Evolutionary conservation across 192 early-diverging fungal genomes (phyloP), one percentile per base, ranked within the genome.

Genomic region (Backusella parvicylindrica): DNA sequence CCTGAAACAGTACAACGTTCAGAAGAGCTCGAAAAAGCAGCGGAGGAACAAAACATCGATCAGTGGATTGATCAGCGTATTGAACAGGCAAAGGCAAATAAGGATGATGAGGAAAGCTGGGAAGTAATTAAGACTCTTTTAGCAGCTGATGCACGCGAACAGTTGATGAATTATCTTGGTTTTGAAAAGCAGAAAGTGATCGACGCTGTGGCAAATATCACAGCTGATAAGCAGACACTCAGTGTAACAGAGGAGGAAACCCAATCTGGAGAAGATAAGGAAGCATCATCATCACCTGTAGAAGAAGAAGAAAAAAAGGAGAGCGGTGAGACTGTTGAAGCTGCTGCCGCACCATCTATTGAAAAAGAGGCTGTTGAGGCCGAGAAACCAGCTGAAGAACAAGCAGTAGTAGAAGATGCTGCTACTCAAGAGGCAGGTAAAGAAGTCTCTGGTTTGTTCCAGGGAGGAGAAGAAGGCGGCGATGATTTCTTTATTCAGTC

Each of bases 91-190:
- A 36, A 37, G 33, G 32, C 81, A 53, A 70, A 80, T 53, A 18
- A 70, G 73, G 72, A 65, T 32, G 40, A 75, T 74, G 78, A 70
- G 60, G 85, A 87, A 33, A 85, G 85, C 70, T 98, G 96, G 95
- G 84, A 89, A 65, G 92, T 97, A 38, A 82, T 99, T 77, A 88
- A 90, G 68, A 88, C 94, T 0, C 84, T 99, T 77, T 94, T 97
- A 68, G 92, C 93, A 30, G 85, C 86, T 18, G 87, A 92, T 71
- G 90, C 92, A 18, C 88, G 94, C 26, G 94, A 94, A 50, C 88
- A 94, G 70, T 83, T 98, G 33, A 84, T 97, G 32, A 85, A 91
- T 67, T 93, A 96, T 82, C 88, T 98, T n/a, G 97, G 97, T 0
- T 97, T 96, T 76, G 89, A 95, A 71, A 91, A 91, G 64, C 83